Base-by-base conservation (phyloP, 768 basidiomycete genomes). In the Podaxis sp. region DNA sequence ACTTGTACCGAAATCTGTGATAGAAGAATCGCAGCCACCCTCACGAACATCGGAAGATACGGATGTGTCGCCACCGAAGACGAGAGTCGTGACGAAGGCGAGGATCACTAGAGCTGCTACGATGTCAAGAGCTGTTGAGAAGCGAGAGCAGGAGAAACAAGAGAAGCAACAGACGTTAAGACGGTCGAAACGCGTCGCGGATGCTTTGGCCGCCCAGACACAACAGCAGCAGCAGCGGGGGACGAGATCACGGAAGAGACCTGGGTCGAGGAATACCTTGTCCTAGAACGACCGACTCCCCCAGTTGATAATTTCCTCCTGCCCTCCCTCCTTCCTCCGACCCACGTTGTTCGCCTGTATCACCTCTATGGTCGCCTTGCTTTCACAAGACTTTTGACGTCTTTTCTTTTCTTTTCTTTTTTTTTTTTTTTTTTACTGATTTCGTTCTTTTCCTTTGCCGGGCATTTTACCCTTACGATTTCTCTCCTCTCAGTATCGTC, bases 181-280 rank as follows among this genome's bases (percentile, higher is more conserved):
- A 28, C 78, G 88, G 61, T 91, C 89, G 62, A 88, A 85, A 73
- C 77, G 89, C 50, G 88, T 89, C 21, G 87, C 87, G 32, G 78
- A 83, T 61, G 82, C 84, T 16, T 74, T 77, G 47, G 80, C 81
- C 50, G 80, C 80, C 6, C 78, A 82, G 46, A 73, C 80, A 35
- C 79, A 79, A 40, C 75, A 76, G 52, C 77, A 76, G 47, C 77
- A 61, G 1, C 63, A 63, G 3, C 63, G 62, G 35, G 61, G 35
- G 42, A 62, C 62, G n/a, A 61, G 69, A 48, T 63, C 66, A 57
- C 65, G 66, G 48, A 66, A 64, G 55, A 60, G 77, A 63, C 77
- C 79, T 50, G 70, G 73, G 5, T 72, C 76, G 9, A 70, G 77
- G 55, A 78, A 76, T 61, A 77, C 74, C 18, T 66, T 77, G 44